Percentiles rank a stretch among this genome's conserved stretches.
phyloP scores from a whole-genome alignment of 345 rosid genomes.

The Melaleuca quinquenervia region DNA sequence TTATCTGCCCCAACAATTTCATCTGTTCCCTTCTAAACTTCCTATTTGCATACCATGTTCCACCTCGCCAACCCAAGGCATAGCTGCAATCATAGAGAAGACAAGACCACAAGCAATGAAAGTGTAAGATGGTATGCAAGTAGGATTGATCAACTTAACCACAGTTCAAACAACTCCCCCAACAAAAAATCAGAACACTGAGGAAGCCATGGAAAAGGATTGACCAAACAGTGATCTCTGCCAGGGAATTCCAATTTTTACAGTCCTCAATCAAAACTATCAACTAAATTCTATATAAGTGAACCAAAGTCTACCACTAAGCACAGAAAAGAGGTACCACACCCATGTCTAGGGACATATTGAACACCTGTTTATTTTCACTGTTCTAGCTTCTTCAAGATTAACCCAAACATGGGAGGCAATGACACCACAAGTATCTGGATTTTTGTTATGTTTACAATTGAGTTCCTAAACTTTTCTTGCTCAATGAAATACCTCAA shows the following conservation, averaged over 20 bases:
- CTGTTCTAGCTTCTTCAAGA: neutral
- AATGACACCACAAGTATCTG: neutral
- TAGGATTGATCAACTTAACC: neutral
- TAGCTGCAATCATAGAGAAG: constrained; percentile 34
- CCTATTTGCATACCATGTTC: constrained; percentile 81
- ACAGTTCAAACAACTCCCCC: neutral
- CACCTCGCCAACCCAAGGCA: constrained; percentile 94
- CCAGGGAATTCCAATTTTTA: neutral
- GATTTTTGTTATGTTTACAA: neutral
- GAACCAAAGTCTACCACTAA: neutral
- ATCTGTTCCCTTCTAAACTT: constrained; percentile 71
- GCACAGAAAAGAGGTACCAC: neutral
- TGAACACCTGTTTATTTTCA: neutral
- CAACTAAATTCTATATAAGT: neutral
- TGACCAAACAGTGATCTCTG: neutral
- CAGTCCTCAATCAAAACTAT: neutral
- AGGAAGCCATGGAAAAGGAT: neutral
- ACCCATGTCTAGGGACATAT: neutral
- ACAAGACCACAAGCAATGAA: neutral
- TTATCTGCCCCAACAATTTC: constrained; percentile 65
- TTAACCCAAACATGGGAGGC: neutral
- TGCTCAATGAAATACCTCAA: neutral
- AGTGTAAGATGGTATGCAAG: neutral
- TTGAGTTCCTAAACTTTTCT: neutral
- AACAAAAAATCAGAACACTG: neutral